phyloP scores from a whole-genome alignment of 192 early-diverging fungal genomes.

The Gamsiella multidivaricata region DNA sequence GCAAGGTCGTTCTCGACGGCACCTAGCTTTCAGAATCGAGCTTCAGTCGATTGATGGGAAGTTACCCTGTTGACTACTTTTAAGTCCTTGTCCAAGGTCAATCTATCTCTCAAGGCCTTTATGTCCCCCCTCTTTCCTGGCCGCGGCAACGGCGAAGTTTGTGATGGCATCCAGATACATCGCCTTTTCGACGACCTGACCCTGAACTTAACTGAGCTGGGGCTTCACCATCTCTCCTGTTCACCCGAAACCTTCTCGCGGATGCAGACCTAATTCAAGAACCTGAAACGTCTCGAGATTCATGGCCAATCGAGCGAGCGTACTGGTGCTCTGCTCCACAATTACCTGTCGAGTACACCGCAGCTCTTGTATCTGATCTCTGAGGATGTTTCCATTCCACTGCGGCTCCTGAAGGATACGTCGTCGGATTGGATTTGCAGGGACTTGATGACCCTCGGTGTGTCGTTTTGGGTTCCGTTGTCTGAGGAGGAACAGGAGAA shows the following conservation, averaged over 20 bases:
- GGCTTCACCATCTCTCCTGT: background rate
- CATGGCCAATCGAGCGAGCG: background rate
- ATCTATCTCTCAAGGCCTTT: constrained; percentile 1
- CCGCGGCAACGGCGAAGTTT: background rate
- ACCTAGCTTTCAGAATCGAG: background rate
- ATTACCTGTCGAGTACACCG: background rate
- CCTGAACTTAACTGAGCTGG: background rate
- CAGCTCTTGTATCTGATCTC: constrained; percentile 3
- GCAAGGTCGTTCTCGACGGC: background rate
- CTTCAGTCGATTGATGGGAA: constrained; percentile 7
- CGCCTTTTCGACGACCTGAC: background rate
- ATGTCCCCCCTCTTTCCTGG: background rate
- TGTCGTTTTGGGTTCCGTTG: background rate
- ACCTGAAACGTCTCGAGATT: constrained; percentile 11
- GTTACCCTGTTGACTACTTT: background rate
- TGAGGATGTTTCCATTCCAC: constrained; percentile 3
- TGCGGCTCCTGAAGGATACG: background rate
- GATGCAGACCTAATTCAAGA: background rate
- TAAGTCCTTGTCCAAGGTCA: constrained; percentile 5
- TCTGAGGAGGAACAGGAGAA: background rate
- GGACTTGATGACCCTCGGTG: constrained; percentile 3
- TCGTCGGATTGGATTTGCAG: background rate
- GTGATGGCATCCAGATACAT: background rate
- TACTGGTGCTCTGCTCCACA: background rate
- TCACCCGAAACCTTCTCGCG: background rate